phyloP scores from a whole-genome alignment of 2,329 filamentous ascomycete species.

The Fusarium chaquense region DNA sequence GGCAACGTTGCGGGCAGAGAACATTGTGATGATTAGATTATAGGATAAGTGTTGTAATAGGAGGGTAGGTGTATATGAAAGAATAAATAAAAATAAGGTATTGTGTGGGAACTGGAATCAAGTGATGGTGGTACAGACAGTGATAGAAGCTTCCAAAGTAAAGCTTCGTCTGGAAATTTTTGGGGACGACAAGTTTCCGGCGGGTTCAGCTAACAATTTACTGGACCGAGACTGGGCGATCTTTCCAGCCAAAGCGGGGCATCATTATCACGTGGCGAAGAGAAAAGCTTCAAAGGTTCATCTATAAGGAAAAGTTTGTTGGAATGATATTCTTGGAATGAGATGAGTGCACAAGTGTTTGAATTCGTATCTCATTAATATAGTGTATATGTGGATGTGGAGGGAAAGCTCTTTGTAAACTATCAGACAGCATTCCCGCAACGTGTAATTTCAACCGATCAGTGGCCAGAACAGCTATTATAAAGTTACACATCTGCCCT shows the following conservation, averaged over 20 bases:
- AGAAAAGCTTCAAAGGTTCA: conserved; percentile 4
- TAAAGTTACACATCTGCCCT: neutral
- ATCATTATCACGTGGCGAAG: conserved; percentile 33
- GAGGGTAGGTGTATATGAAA: neutral
- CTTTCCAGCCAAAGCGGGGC: conserved; percentile 30
- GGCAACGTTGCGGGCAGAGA: conserved; percentile 74
- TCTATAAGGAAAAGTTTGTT: neutral
- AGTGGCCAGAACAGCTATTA: neutral
- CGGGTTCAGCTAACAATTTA: conserved; percentile 34
- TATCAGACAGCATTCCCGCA: neutral
- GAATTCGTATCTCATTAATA: conserved; percentile 14
- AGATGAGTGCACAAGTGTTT: neutral
- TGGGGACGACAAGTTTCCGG: conserved; percentile 32
- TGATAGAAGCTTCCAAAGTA: conserved; percentile 42
- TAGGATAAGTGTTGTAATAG: neutral
- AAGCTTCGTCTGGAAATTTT: conserved; percentile 44
- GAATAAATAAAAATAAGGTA: neutral
- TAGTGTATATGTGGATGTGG: conserved; percentile 2
- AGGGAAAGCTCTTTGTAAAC: neutral
- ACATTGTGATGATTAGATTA: conserved; percentile 65
- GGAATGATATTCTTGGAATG: neutral
- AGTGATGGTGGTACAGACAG: conserved; percentile 32
- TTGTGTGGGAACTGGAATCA: conserved; percentile 28
- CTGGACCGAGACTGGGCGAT: conserved; percentile 33
- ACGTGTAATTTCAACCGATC: neutral